A percentile compares a stretch with the other conserved stretches of the same genome.
These are phyloP conservation scores for Dunaliella sp. DNA, from an alignment of 139 green algal species.

Conservation along the genomic window DNA sequence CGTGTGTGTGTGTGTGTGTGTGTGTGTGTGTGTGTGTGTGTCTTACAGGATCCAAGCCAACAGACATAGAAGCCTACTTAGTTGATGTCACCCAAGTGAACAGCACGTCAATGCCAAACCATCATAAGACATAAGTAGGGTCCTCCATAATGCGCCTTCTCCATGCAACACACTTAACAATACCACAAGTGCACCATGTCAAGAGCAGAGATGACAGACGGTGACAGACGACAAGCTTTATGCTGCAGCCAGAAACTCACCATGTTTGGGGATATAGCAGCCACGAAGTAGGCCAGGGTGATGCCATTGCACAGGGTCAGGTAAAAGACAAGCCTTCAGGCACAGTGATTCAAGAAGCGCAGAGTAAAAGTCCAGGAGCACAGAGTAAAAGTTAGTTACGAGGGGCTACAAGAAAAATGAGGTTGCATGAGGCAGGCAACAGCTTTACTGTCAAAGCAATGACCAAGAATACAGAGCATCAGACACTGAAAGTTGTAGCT, in stretches of 20 bases:
- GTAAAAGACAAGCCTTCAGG: slow-evolving; percentile 22
- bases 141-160: not conserved
- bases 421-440: not conserved
- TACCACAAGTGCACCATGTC: too few species aligned
- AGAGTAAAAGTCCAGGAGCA: not conserved
- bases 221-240: not conserved
- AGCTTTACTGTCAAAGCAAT: too few species aligned
- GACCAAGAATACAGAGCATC: too few species aligned
- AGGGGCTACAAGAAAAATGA: not conserved
- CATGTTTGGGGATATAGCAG: slow-evolving; percentile 55
- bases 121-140: not conserved
- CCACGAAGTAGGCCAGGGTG: slow-evolving; percentile 68
- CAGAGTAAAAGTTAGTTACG: not conserved
- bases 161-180: not conserved
- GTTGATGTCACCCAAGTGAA: too few species aligned
- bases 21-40: not conserved
- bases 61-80: not conserved
- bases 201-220: too few species aligned
- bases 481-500: not conserved
- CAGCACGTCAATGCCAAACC: not conserved
- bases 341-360: not conserved
- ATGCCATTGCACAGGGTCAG: not conserved
- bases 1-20: not conserved
- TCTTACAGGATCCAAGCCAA: not conserved
- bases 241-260: not conserved